Percentiles rank a stretch among this genome's conserved stretches.
Evolutionary conservation across 495 filamentous ascomycete genomes (phyloP).

Genomic region (Hypoxylon perforatum): DNA sequence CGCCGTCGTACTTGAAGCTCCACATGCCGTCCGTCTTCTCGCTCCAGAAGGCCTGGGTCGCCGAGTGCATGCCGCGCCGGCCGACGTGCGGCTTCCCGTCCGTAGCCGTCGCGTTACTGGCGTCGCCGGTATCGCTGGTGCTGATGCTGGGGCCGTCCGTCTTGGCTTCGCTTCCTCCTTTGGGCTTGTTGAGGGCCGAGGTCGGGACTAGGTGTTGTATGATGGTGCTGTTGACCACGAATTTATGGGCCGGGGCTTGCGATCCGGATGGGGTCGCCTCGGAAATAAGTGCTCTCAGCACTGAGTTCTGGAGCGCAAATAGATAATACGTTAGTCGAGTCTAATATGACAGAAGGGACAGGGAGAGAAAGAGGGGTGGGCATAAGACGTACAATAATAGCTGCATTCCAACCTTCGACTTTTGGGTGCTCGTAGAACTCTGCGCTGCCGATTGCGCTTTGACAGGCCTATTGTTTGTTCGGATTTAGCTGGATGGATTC

Average conservation of each 20-base stretch:
- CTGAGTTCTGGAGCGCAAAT: conserved; percentile 71
- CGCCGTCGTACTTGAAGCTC: conserved; percentile 93
- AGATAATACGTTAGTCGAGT: conserved; percentile 10
- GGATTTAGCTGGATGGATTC: conserved; percentile 31
- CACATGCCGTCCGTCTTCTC: conserved; percentile 97
- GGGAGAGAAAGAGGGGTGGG: neutral
- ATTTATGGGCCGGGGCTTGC: conserved; percentile 76
- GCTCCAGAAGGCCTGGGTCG: conserved; percentile 96
- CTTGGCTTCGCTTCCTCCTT: conserved; percentile 50
- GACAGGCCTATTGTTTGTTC: conserved; percentile 75
- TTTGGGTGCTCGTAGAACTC: conserved; percentile 84
- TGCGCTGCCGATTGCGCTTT: conserved; percentile 73
- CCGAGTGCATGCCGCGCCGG: conserved; percentile 94
- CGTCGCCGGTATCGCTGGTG: conserved; percentile 59
- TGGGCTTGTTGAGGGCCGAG: conserved; percentile 63
- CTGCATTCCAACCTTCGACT: conserved; percentile 85
- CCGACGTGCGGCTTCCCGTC: conserved; percentile 73
- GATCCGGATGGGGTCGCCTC: conserved; percentile 73
- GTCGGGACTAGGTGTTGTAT: conserved; percentile 84
- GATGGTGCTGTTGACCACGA: conserved; percentile 95
- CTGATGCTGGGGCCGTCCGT: conserved; percentile 47
- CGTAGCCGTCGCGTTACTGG: conserved; percentile 53
- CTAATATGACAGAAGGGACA: neutral
- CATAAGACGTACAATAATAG: conserved; percentile 80
- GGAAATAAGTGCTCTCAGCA: conserved; percentile 85